Conservation (phyloP, 129 eudicot genomes). For the Flaveria robusta region DNA sequence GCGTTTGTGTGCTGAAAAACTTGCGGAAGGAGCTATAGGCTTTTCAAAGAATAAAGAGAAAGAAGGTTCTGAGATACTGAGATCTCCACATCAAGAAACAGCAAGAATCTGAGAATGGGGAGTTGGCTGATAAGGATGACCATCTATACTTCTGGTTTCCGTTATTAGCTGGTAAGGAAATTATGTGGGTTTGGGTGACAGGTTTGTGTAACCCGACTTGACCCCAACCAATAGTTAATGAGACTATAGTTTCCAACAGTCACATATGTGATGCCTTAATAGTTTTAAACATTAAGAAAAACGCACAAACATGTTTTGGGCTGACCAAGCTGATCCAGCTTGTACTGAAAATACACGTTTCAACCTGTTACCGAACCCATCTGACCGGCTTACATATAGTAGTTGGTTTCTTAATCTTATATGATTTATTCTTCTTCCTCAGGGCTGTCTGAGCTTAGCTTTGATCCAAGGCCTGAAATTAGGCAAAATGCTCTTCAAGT, state of each 20-base stretch:
- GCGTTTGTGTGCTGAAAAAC: slow-evolving; percentile 92
- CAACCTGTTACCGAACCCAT: background rate
- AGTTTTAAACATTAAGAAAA: too few relatives aligned
- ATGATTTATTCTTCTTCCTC: slow-evolving; percentile 26
- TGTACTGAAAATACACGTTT: background rate
- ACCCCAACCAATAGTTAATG: background rate
- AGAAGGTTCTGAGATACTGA: slow-evolving; percentile 50
- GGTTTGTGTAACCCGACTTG: background rate
- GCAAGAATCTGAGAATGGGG: slow-evolving; percentile 54
- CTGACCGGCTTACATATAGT: background rate
- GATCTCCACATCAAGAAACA: slow-evolving; percentile 59
- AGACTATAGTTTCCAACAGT: too few relatives aligned
- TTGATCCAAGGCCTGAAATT: slow-evolving; percentile 95
- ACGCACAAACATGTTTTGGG: background rate
- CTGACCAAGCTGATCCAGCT: background rate
- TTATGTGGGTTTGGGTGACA: slow-evolving; percentile 9
- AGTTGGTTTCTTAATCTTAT: background rate
- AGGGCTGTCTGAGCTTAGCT: slow-evolving; percentile 97
- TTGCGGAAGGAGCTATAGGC: slow-evolving; percentile 94
- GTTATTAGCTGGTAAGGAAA: slow-evolving; percentile 79
- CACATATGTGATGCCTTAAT: too few relatives aligned
- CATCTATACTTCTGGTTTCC: slow-evolving; percentile 98
- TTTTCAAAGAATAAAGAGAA: slow-evolving; percentile 51
- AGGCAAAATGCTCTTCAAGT: slow-evolving; percentile 90
- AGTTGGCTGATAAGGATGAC: slow-evolving; percentile 64